Evolutionary conservation across 345 rosid genomes (phyloP).

Genomic region (Raphanus raphanistrum): DNA sequence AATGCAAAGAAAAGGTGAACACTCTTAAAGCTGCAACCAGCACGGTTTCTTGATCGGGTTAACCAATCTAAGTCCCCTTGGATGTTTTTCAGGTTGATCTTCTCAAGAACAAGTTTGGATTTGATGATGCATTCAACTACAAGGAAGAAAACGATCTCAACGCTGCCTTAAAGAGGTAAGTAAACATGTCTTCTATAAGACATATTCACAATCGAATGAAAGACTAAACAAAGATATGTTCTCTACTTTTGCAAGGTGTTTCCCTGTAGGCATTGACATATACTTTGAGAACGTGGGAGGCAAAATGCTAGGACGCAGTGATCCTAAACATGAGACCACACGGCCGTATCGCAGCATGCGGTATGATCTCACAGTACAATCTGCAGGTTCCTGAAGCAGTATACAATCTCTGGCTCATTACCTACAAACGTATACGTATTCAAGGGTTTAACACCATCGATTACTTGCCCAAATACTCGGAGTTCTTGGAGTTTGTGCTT

Average conservation of each 20-base stretch:
- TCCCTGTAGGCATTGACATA: conserved; percentile 48
- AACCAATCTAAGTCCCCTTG: neutral
- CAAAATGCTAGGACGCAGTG: conserved; percentile 52
- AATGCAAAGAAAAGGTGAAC: conserved; percentile 46
- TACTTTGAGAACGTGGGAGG: conserved; percentile 55
- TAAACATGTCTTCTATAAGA: neutral
- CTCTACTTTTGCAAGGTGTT: conserved; percentile 6
- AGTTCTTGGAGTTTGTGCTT: conserved; percentile 45
- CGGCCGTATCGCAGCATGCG: conserved; percentile 52
- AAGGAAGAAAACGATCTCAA: conserved; percentile 49
- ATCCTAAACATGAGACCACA: conserved; percentile 50
- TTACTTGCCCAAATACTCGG: conserved; percentile 42
- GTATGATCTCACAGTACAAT: conserved; percentile 63
- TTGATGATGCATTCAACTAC: conserved; percentile 67
- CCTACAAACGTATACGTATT: conserved; percentile 37
- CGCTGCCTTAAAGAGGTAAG: conserved; percentile 51
- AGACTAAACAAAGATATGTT: neutral
- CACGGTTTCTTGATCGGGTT: neutral
- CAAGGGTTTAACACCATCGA: conserved; percentile 45
- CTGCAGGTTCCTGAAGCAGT: conserved; percentile 41
- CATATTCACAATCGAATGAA: neutral
- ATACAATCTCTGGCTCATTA: conserved; percentile 26
- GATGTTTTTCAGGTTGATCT: conserved; percentile 21
- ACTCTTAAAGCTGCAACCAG: neutral
- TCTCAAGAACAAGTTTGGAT: conserved; percentile 58